Conservation (phyloP, 257 asterid species). For the Nicotiana obtusifolia region DNA sequence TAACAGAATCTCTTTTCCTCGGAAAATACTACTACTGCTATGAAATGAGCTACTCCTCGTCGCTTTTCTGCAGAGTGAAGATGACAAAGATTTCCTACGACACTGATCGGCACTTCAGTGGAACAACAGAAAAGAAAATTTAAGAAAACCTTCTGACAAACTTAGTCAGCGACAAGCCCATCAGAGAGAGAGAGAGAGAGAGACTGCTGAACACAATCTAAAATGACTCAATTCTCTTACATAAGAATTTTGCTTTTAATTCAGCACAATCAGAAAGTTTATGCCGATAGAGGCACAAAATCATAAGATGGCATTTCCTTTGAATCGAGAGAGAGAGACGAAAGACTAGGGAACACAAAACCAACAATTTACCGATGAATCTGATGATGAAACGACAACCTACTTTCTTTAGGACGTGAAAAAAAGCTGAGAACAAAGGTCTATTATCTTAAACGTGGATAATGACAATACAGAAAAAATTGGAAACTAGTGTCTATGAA, state of each 20-base stretch:
- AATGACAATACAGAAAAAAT: not conserved
- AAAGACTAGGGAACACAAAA: not conserved
- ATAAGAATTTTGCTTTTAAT: not conserved
- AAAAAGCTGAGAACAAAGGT: not conserved
- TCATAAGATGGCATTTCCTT: not conserved
- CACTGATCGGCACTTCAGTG: not conserved
- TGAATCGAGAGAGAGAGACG: not conserved
- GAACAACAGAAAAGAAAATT: not conserved
- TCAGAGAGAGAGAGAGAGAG: too few relatives aligned
- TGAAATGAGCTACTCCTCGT: not conserved
- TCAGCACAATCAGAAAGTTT: not conserved
- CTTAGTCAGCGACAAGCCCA: not conserved
- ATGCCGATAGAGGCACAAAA: not conserved
- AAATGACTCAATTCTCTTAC: too few relatives aligned
- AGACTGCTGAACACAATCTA: too few relatives aligned
- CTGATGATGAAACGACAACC: not conserved
- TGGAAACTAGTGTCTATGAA: slow-evolving; percentile 1
- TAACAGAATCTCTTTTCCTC: not conserved
- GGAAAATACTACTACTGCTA: not conserved
- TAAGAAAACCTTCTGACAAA: not conserved
- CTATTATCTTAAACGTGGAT: not conserved
- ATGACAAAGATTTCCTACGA: not conserved
- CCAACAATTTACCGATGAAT: not conserved
- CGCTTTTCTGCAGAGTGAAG: not conserved
- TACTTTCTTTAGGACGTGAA: not conserved